Evolutionary conservation across 805 yeast genomes (phyloP).

Genomic region (Candida oleophila): DNA sequence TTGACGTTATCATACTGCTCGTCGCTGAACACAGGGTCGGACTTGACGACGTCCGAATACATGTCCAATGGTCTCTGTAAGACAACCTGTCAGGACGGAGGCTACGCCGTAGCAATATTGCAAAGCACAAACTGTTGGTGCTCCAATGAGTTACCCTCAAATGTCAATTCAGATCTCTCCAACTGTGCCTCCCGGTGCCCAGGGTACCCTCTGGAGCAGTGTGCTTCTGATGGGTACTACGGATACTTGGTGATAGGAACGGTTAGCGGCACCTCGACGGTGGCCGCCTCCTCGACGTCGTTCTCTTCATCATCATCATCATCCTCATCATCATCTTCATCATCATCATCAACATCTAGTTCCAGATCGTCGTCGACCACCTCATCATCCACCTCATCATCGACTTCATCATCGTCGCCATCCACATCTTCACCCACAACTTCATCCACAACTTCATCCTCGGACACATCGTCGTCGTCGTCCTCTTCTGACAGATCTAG

Average conservation of each 20-base stretch:
- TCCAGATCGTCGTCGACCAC: constrained; percentile 9
- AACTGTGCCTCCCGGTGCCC: constrained; percentile 44
- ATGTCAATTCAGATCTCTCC: constrained; percentile 30
- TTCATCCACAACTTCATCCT: constrained; percentile 14
- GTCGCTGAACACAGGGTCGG: constrained; percentile 19
- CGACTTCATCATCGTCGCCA: constrained; percentile 16
- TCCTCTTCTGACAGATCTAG: constrained; percentile 16
- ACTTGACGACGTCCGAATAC: constrained; percentile 14
- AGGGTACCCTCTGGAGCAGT: constrained; percentile 41
- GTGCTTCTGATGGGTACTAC: constrained; percentile 46
- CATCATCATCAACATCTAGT: constrained; percentile 10
- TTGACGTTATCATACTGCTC: constrained; percentile 18
- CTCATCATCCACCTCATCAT: constrained; percentile 8
- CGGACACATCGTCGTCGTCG: constrained; percentile 13
- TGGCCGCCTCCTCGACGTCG: constrained; percentile 5
- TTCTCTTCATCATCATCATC: constrained; percentile 5
- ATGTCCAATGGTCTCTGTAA: constrained; percentile 56
- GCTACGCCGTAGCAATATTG: constrained; percentile 53
- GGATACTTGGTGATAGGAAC: constrained; percentile 48
- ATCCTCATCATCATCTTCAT: constrained; percentile 6
- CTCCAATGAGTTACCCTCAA: constrained; percentile 50
- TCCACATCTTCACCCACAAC: constrained; percentile 16
- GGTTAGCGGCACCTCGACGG: constrained; percentile 9
- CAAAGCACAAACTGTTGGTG: constrained; percentile 61
- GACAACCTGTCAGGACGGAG: constrained; percentile 33